Base-by-base conservation (phyloP, 352 stramenopile species). In the Phytophthora agathidicida region DNA sequence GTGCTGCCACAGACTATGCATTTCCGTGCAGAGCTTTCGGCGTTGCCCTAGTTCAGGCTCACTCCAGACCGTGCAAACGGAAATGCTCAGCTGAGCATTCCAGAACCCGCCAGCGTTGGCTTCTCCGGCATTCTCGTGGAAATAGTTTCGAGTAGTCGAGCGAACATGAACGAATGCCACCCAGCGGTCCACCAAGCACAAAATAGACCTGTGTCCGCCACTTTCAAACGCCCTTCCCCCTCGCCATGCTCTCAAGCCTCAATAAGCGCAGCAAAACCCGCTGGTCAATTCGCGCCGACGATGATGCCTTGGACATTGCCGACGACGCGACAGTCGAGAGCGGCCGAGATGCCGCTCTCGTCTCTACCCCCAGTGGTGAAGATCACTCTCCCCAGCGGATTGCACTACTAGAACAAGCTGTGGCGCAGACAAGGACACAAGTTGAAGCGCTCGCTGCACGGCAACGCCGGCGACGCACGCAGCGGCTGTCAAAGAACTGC, bases 401-500 rank as follows among this genome's bases (percentile, higher is more conserved):
- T 17, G 23, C 24, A 3, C 13, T 9, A 11, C 51, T 68, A 14
- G 51, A 68, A 33, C 24, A 37, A 9, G 59, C 43, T 24, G 35
- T 63, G 7, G 30, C 14, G 3, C 30, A 50, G 10, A 36, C 26
- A 17, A 63, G 28, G 5, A 23, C 17, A 16, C 51, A 50, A 23
- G 30, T 36, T 19, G 43, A 68, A 10, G 41, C 49, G 14, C 35
- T 58, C n/a, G 17, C 23, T 28, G 14, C 27, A 14, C 27, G 19
- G 5, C 36, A 36, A 19, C 38, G 39, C 14, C 33, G 33, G 19
- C 52, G 60, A 16, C 62, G 51, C 10, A 23, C 39, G 7, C 63
- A 46, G 6, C 65, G 72, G 9, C 47, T 64, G 30, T 74, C 65
- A 11, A 83, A 80, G 48, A 86, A 76, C 43, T 88, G 78, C 53